Evolutionary conservation across 345 rosid species (phyloP), one percentile per base, ranked within the genome.

Genomic region (Hypericum androsaemum): DNA sequence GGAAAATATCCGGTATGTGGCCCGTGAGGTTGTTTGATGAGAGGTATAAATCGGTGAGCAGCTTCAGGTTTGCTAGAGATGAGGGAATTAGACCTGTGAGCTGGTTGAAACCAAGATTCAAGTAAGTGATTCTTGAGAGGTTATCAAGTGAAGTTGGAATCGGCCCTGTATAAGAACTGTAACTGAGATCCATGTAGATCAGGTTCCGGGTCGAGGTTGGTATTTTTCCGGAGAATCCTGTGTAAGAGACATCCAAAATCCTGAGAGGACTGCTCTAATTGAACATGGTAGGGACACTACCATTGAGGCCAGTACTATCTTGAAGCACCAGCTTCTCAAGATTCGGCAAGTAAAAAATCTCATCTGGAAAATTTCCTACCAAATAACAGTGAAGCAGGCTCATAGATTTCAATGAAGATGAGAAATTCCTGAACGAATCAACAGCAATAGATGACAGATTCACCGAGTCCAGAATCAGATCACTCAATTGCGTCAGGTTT

Each of bases 261-360:
- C n/a, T 7, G 1, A 70, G 44, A 0, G 60, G 49, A n/a, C 15
- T 38, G 10, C 43, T 63, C 73, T 52, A 50, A 16, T 64, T 64
- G 10, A 46, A 12, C 5, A 14, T 46, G 3, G 69, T 59, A 40
- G 70, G 57, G 17, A 69, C 8, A 0, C 9, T 1, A 44, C 65
- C 50, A 0, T 7, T 10, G 39, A 60, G 37, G 0, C 15, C 1
- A 13, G 3, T 0, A 12, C 64, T 64, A 0, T 0, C 0, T 0
- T 0, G 0, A 5, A 60, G 38, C 12, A 6, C 6, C 5, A 64
- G 16, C 5, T 1, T 5, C 15, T 22, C 39, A 1, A 65, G 63
- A 5, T 53, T 38, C 7, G 58, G 58, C 0, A 41, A 7, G 7
- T 12, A 9, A 10, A 62, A 53, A 7, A 57, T n/a, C 10, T 3